Evolutionary conservation across 495 filamentous ascomycete genomes (phyloP), one percentile per base, ranked within the genome.

Genomic region (Penicillium nucicola): DNA sequence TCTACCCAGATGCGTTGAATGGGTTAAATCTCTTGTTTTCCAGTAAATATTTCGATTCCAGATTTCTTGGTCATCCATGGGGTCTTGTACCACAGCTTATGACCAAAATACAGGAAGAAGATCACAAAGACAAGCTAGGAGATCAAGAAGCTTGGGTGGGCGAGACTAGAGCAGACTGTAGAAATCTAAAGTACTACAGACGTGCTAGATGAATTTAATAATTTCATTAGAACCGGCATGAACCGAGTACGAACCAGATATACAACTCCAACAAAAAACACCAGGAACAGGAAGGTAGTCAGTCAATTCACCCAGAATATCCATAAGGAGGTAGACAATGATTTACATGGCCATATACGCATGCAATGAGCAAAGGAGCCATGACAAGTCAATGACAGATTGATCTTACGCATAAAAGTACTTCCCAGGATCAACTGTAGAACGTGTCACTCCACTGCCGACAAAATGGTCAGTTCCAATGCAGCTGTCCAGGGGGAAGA

Each of bases 391-490:
- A 54, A 23, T 17, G n/a, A 15, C 7, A 2, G 23, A 12, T 54
- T 12, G 18, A 17, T 34, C 1, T 34, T 25, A 12, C 23, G 35
- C 2, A 19, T 12, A 25, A 4, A 9, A 7, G 1, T 71, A 3
- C 31, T 77, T 79, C 19, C 82, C 75, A 38, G 86, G 86, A 20
- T 85, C 85, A 52, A 82, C 74, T 22, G 70, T 77, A 13, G 79
- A 74, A 45, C 90, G 77, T 10, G 83, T 79, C 36, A 68, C 68
- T 23, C 86, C 85, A 45, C 82, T 85, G 47, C 87, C 85, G 19
- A 90, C 69, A 71, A 91, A 90, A 33, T 90, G 72, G 39, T 85
- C 87, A 4, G 86, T 90, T 12, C 86, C 87, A 57, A 90, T 85
- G 15, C 85, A 86, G 42, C 86, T 86, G 57, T 87, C 86, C 5